phyloP scores from a whole-genome alignment of 2,329 filamentous ascomycete species.

The Thyridium curvatum region DNA sequence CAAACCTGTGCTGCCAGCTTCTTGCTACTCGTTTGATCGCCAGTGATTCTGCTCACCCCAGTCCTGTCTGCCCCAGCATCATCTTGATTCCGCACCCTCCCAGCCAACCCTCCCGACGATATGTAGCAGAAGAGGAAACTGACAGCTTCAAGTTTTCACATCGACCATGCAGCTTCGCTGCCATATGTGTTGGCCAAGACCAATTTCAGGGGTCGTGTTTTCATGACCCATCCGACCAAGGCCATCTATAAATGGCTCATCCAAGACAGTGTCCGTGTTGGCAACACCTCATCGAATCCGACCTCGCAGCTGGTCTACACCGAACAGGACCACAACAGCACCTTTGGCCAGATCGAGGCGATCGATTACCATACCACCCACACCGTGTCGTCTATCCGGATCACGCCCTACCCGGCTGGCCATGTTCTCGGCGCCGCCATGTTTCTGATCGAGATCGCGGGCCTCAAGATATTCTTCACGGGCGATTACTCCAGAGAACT shows the following conservation, averaged over 20 bases:
- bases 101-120: no score
- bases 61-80: not conserved
- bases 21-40: conserved; percentile 3
- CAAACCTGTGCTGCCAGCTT: conserved; percentile 8
- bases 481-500: conserved; percentile 96
- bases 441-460: conserved; percentile 96
- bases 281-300: conserved; percentile 59
- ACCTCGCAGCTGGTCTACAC: conserved; percentile 79
- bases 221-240: conserved; percentile 99
- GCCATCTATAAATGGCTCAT: conserved; percentile 99
- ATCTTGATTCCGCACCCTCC: not conserved
- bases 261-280: conserved; percentile 90
- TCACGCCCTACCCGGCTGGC: conserved; percentile 93
- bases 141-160: conserved; percentile 68
- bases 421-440: conserved; percentile 98
- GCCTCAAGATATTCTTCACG: conserved; percentile 94
- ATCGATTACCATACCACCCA: conserved; percentile 97
- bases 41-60: conserved; percentile 3
- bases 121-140: no score
- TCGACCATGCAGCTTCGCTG: conserved; percentile 97
- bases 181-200: conserved; percentile 97
- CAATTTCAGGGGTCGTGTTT: conserved; percentile 92
- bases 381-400: conserved; percentile 91
- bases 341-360: conserved; percentile 89
- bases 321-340: conserved; percentile 90